Conservation (phyloP, 139 green algal species). For the Auxenochlorella pyrenoidosa region DNA sequence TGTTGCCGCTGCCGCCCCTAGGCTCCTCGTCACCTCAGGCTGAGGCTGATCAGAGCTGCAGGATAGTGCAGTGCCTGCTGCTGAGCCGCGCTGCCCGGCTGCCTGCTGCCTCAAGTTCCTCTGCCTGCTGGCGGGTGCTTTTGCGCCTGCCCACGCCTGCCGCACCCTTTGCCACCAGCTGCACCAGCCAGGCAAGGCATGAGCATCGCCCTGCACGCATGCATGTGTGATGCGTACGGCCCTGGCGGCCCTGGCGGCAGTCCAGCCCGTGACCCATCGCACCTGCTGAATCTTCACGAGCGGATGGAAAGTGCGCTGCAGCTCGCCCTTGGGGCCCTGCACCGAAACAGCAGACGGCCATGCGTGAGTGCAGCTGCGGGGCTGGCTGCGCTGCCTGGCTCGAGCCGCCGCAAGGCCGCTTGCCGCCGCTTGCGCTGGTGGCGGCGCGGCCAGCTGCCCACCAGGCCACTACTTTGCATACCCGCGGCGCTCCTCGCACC, state of each 20-base stretch:
- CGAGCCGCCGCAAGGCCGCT: not conserved
- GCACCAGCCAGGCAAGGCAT: not conserved
- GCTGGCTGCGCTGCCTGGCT: not conserved
- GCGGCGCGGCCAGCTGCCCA: slow-evolving; percentile 83
- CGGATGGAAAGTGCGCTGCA: slow-evolving; percentile 72
- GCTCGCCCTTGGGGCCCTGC: slow-evolving; percentile 88
- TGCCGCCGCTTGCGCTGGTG: not conserved
- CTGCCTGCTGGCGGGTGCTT: too few species aligned
- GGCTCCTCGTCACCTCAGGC: not conserved
- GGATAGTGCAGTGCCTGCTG: not conserved
- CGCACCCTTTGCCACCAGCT: not conserved
- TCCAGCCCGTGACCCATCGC: not conserved
- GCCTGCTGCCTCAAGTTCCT: too few species aligned
- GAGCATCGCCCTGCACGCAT: not conserved
- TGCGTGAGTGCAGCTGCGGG: not conserved
- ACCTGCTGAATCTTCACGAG: slow-evolving; percentile 75
- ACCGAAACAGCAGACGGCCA: not conserved
- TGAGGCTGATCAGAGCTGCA: too few species aligned
- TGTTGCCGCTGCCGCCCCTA: too few species aligned
- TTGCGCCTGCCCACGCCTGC: not conserved
- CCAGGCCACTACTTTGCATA: slow-evolving; percentile 1
- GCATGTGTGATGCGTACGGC: not conserved
- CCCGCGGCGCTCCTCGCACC: slow-evolving; percentile 57
- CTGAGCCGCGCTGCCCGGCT: too few species aligned
- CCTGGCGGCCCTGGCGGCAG: not conserved